Base-by-base conservation (phyloP, 2,329 filamentous ascomycete species). In the Aphanocladium album region DNA sequence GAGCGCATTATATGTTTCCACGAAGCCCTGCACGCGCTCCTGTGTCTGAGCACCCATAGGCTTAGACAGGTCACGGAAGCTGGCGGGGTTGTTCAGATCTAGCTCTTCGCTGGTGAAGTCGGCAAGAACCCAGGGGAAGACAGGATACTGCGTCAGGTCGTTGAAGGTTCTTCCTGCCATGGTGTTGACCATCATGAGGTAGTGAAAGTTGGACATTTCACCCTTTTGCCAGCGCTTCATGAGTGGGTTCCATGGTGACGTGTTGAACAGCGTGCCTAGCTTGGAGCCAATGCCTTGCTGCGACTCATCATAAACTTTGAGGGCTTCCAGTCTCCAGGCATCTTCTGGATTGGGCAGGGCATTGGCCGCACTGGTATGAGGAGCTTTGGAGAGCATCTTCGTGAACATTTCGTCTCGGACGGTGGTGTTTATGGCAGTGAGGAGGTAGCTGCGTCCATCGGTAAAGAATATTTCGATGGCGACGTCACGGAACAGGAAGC, bases 141-240 rank as follows among this genome's bases (percentile, higher is more conserved):
- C 93, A 0, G 95, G 95, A 69, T 99, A 99, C 69, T 99, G 96
- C 0, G 95, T 99, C 19, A 99, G 80, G 70, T 99, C 95, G 70
- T 99, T 99, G 78, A 99, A 99, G 0, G 95, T 98, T 57, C 95
- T 83, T 2, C 95, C 95, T 30, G 96, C 96, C 83, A 99, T 91
- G 0, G 95, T 98, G 70, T 99, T 99, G 70, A 99, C 87, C 62
- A 97, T 87, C 93, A 99, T 99, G 39, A 99, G 83, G 70, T 99
- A 99, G 73, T 98, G 92, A 69, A 99, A 99, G 73, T 99, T 99
- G 16, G 93, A 98, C 54, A 98, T 91, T 69, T 99, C 95, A 14
- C 96, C 95, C 71, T 88, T 89, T 62, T 95, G 84, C 95, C 95
- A 99, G 72, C 88, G 89, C 65, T 89, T 88, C 69, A 95, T 96